phyloP scores from a whole-genome alignment of 1,284 basidiomycete genomes.

The Tausonia pullulans region DNA sequence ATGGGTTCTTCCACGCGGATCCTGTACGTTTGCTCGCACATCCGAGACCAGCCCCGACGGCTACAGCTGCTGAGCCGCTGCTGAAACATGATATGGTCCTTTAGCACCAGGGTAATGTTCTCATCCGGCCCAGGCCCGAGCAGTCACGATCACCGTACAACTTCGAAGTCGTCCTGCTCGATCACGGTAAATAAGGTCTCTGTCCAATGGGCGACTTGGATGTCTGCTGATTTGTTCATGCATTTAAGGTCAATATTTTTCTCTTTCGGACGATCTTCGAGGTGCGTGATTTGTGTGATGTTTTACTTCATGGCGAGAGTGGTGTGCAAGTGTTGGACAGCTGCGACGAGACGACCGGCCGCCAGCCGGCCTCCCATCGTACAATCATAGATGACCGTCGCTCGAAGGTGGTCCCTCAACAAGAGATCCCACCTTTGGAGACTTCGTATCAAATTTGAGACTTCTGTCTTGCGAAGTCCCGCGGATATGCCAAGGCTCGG shows the following conservation, averaged over 20 bases:
- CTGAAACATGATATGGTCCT: slow-evolving; percentile 8
- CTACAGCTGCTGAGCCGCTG: not conserved
- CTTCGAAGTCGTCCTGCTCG: slow-evolving; percentile 85
- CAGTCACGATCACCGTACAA: slow-evolving; percentile 70
- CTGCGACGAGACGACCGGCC: too few species aligned
- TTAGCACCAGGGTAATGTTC: slow-evolving; percentile 36
- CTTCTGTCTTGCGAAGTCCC: too few species aligned
- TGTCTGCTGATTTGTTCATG: not conserved
- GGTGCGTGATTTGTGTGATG: not conserved
- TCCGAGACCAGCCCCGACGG: too few species aligned
- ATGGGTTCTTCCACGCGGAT: slow-evolving; percentile 55
- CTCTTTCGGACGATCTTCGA: slow-evolving; percentile 63
- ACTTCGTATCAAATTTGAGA: not conserved
- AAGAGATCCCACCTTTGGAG: not conserved
- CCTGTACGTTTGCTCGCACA: slow-evolving; percentile 23
- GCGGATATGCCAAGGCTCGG: too few species aligned
- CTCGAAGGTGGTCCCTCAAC: slow-evolving; percentile 38
- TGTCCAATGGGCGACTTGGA: not conserved
- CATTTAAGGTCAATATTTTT: slow-evolving; percentile 61
- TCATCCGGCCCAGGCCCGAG: slow-evolving; percentile 64
- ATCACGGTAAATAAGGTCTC: slow-evolving; percentile 47
- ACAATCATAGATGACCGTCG: too few species aligned
- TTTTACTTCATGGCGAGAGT: too few species aligned
- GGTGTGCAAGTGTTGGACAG: too few species aligned
- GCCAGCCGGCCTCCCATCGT: too few species aligned